These are phyloP conservation scores for Chalara sp. DNA, from an alignment of 2,329 filamentous ascomycete species.

Conservation along the genomic window DNA sequence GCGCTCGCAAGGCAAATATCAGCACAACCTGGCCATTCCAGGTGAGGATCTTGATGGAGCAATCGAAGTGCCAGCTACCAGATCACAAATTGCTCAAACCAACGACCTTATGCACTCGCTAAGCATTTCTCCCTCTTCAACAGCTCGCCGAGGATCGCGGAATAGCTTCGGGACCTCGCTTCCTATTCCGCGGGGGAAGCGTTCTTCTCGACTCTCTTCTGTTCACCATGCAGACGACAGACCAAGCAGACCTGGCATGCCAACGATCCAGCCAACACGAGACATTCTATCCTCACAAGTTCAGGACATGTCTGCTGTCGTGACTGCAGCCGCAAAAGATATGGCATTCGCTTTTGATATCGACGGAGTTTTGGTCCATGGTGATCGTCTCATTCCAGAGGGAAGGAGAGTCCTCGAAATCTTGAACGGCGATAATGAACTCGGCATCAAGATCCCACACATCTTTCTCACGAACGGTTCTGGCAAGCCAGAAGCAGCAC, in stretches of 20 bases:
- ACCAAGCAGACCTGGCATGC: conserved; percentile 48
- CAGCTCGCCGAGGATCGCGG: conserved; percentile 59
- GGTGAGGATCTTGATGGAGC: conserved; percentile 25
- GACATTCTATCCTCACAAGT: conserved; percentile 65
- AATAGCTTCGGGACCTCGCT: conserved; percentile 71
- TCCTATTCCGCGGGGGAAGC: conserved; percentile 65
- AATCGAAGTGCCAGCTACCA: conserved; percentile 63
- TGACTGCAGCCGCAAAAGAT: conserved; percentile 65
- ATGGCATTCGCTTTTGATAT: conserved; percentile 79
- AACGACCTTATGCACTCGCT: conserved; percentile 67
- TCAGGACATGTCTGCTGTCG: conserved; percentile 59
- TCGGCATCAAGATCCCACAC: conserved; percentile 70
- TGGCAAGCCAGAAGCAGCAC: conserved; percentile 60
- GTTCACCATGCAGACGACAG: conserved; percentile 43
- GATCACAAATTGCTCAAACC: conserved; percentile 62
- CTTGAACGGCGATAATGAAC: conserved; percentile 69
- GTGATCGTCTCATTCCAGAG: conserved; percentile 63
- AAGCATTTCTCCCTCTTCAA: conserved; percentile 60
- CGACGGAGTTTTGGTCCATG: conserved; percentile 69
- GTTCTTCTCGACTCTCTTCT: conserved; percentile 60
- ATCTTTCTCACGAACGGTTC: conserved; percentile 72
- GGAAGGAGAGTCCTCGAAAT: conserved; percentile 61
- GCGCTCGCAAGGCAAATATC: conserved; percentile 3
- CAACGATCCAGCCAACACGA: conserved; percentile 51
- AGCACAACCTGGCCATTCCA: conserved; percentile 3